Evolutionary conservation across 1,139 yeast species (phyloP).

Genomic region (Pichia sp.): DNA sequence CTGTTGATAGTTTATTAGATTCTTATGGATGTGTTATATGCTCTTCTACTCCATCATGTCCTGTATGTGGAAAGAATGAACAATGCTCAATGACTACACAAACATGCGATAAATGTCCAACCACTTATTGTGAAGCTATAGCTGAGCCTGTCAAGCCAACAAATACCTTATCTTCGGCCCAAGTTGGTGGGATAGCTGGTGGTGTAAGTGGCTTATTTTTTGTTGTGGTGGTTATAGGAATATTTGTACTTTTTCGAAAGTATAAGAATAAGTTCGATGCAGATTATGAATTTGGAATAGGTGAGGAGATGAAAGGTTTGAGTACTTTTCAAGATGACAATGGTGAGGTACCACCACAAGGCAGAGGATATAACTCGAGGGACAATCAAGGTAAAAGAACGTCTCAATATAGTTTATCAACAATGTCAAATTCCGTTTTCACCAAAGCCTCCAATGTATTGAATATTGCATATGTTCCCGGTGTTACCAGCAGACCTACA

Average conservation of each 20-base stretch:
- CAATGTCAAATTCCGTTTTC: conserved; percentile 54
- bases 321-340: conserved; percentile 18
- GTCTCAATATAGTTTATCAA: conserved; percentile 35
- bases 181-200: conserved; percentile 58
- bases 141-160: conserved; percentile 12
- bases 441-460: conserved; percentile 81
- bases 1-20: neutral
- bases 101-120: conserved; percentile 53
- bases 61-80: conserved; percentile 45
- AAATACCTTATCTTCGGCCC: conserved; percentile 17
- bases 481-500: conserved; percentile 49
- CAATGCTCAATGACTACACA: conserved; percentile 45
- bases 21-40: conserved; percentile 43
- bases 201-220: conserved; percentile 53
- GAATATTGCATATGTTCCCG: conserved; percentile 94
- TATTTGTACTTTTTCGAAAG: conserved; percentile 33
- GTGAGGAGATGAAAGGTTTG: conserved; percentile 22
- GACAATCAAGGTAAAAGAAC: conserved; percentile 24
- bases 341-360: conserved; percentile 14
- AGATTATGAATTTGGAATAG: conserved; percentile 22
- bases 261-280: conserved; percentile 28
- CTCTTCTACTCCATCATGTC: conserved; percentile 39
- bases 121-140: conserved; percentile 41
- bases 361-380: neutral
- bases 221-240: conserved; percentile 32